Conservation (phyloP, 2,329 filamentous ascomycete genomes). For the Pyrenophora tritici-repentis region DNA sequence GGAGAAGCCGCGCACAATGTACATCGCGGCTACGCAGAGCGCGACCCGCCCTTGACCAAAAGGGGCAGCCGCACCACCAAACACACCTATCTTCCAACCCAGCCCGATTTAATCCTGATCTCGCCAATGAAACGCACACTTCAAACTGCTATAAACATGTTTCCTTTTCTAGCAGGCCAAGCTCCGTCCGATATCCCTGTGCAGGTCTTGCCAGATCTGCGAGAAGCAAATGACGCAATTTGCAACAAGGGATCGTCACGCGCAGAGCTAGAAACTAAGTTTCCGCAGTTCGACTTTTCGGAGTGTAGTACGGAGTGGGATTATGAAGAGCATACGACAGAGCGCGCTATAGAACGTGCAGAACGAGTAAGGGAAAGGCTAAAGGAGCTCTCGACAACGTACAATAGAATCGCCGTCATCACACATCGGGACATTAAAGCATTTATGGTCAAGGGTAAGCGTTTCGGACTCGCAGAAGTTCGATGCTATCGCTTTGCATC, state of each 20-base stretch:
- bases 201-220: conserved; percentile 30
- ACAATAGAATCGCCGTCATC: conserved; percentile 22
- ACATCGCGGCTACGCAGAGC: conserved; percentile 15
- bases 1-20: conserved; percentile 31
- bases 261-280: conserved; percentile 10
- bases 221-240: conserved; percentile 22
- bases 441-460: conserved; percentile 20
- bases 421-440: conserved; percentile 28
- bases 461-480: conserved; percentile 22
- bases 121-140: conserved; percentile 34
- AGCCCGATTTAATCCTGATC: conserved; percentile 28
- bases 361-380: conserved; percentile 21
- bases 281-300: conserved; percentile 26
- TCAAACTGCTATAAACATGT: conserved; percentile 28
- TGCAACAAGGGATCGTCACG: conserved; percentile 26
- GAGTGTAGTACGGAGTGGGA: conserved; percentile 23
- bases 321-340: conserved; percentile 13
- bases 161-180: conserved; percentile 13
- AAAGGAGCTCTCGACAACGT: conserved; percentile 9
- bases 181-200: conserved; percentile 3
- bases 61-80: conserved; percentile 16
- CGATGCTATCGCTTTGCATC: conserved; percentile 23
- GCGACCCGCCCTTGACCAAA: conserved; percentile 28
- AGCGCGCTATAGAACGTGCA: conserved; percentile 15
- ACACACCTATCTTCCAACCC: conserved; percentile 5